A percentile compares a stretch with the other conserved stretches of the same genome.
Conservation (phyloP, 2,329 filamentous ascomycete species). For the Tolypocladium inflatum region DNA sequence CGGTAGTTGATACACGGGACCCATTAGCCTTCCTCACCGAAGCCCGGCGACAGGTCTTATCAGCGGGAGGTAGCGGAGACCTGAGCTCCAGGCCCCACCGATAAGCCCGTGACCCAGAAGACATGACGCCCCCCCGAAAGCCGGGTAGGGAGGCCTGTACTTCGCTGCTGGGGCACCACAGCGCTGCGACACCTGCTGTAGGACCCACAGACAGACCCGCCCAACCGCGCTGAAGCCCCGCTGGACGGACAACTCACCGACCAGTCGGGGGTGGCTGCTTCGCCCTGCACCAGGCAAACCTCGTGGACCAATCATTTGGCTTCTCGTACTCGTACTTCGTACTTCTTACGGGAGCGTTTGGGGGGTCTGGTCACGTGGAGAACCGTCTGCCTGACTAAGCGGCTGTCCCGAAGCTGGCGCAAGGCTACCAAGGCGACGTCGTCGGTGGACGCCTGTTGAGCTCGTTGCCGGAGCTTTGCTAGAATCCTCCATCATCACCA, state of each 20-base stretch:
- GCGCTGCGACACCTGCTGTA: neutral
- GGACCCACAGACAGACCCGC: neutral
- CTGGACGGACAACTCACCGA: neutral
- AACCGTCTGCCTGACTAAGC: neutral
- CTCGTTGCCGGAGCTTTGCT: neutral
- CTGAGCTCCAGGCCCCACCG: neutral
- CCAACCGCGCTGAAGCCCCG: neutral
- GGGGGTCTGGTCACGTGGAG: neutral
- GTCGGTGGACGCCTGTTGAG: neutral
- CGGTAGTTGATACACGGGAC: neutral
- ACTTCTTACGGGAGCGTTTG: no score
- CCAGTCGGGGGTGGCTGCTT: neutral
- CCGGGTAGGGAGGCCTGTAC: neutral
- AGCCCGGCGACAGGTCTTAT: conserved; percentile 7
- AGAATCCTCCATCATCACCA: neutral
- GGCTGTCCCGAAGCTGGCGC: neutral
- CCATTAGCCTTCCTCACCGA: neutral
- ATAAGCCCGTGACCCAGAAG: neutral
- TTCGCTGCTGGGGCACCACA: neutral
- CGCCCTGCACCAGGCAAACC: neutral
- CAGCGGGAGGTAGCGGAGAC: conserved; percentile 11
- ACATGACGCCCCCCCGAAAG: neutral
- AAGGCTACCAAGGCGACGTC: neutral
- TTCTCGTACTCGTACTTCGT: neutral
- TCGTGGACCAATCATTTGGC: neutral